These are phyloP conservation scores for Tetradesmus lagerheimii DNA, from an alignment of 139 green algal genomes.

Conservation along the genomic window DNA sequence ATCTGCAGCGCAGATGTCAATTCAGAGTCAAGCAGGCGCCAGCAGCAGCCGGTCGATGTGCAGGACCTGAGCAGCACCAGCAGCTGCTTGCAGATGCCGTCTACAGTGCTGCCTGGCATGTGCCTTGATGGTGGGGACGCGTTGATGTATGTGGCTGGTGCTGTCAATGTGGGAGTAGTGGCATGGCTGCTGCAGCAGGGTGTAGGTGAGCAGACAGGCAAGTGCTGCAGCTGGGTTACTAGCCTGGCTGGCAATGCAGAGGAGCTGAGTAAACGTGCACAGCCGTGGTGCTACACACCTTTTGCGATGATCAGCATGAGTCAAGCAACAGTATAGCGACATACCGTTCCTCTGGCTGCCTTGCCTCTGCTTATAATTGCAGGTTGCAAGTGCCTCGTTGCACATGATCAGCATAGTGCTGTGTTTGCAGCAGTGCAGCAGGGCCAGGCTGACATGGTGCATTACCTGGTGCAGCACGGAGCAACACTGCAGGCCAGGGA, in stretches of 20 bases:
- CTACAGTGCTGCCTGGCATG: background rate
- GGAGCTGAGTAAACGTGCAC: too few relatives aligned
- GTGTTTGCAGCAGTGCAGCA: conserved; percentile 17
- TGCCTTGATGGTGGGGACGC: background rate
- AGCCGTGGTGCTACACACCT: too few relatives aligned
- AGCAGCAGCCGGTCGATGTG: too few relatives aligned
- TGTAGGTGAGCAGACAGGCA: background rate
- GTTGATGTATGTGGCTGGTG: conserved; percentile 15
- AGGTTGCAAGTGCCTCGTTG: background rate
- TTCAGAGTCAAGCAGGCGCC: background rate
- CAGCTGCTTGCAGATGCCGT: background rate
- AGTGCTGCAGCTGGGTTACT: too few relatives aligned
- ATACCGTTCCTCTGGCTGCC: background rate
- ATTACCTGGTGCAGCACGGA: background rate
- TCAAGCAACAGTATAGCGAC: too few relatives aligned
- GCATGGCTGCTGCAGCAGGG: conserved; percentile 29
- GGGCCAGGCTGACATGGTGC: background rate
- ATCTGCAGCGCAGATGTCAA: background rate
- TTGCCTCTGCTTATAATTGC: background rate
- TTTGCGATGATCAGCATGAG: too few relatives aligned
- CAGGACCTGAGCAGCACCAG: too few relatives aligned
- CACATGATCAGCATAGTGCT: background rate
- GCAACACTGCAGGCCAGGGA: conserved; percentile 1
- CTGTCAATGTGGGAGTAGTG: background rate
- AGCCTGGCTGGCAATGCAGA: too few relatives aligned